Evolutionary conservation across 1,284 basidiomycete species (phyloP), one percentile per base, ranked within the genome.

Genomic region (Ganoderma meredithae): DNA sequence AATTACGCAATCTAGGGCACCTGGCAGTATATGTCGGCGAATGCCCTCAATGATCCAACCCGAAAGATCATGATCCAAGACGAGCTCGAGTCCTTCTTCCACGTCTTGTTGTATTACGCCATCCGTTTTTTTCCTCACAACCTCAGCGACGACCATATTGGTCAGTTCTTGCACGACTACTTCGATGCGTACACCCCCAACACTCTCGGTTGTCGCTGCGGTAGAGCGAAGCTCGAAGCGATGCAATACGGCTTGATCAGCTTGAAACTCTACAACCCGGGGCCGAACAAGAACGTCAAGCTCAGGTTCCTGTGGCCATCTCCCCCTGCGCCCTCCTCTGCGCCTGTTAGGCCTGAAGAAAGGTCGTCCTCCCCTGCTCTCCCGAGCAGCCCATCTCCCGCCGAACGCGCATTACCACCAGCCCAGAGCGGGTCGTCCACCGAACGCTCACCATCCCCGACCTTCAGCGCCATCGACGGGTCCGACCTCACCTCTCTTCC

Each of bases 41-140:
- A 49, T 5, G 10, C 27, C 0, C 63, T 60, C 6, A 25, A n/a
- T 0, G 36, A 65, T 7, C 19, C 17, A 3, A 1, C 13, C 6
- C 43, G 40, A 9, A 25, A 8, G 17, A 43, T 60, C 22, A 36
- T 25, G 31, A 36, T 65, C 19, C 40, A 56, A 1, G 63, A 65
- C 22, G 63, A 65, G 5, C 31, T 65, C 1, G 63, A 65, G 13
- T 65, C 63, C 0, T 22, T 65, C 44, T 60, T 59, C 33, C 56
- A 60, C 19, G 63, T 65, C 3, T 12, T 65, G 9, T 22, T 65
- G n/a, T 52, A 60, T n/a, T 60, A 47, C 15, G 55, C 63, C 43
- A n/a, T 65, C 6, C 55, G 63, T 12, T 65, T 59, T 33, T 58
- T 65, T 22, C 55, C 55, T 3, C 41, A 58, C 22, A 65, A 59